Percentiles rank a stretch among this genome's conserved stretches.
Evolutionary conservation across 768 basidiomycete species (phyloP).

Genomic region (Tulasnella sp.): DNA sequence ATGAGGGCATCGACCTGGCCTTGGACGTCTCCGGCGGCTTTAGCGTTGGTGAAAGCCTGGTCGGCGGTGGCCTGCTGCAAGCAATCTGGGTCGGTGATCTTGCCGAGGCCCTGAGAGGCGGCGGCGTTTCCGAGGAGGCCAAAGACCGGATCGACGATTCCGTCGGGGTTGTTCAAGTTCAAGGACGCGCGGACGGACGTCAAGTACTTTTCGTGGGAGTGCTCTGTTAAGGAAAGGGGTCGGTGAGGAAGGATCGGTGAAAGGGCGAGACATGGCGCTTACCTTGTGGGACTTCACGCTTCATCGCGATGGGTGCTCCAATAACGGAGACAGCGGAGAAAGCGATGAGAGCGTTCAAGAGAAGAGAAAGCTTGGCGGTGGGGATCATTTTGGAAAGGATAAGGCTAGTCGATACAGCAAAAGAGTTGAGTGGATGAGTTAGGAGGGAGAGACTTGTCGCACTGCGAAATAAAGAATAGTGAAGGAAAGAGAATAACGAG

Average conservation of each 20-base stretch:
- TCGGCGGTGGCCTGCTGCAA: constrained; percentile 53
- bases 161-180: constrained; percentile 59
- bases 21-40: constrained; percentile 59
- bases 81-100: constrained; percentile 61
- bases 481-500: constrained; percentile 9
- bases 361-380: constrained; percentile 44
- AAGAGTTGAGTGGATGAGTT: background rate
- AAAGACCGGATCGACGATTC: constrained; percentile 62
- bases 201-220: constrained; percentile 65
- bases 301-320: constrained; percentile 50
- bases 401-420: constrained; percentile 11
- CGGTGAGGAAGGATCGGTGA: background rate
- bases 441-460: background rate
- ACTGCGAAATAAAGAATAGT: constrained; percentile 11
- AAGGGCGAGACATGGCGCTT: constrained; percentile 36
- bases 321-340: constrained; percentile 40
- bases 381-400: constrained; percentile 44
- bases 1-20: constrained; percentile 63
- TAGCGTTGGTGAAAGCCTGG: constrained; percentile 69
- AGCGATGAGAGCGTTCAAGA: constrained; percentile 46
- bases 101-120: constrained; percentile 58
- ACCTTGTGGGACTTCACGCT: constrained; percentile 71
- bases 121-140: constrained; percentile 67
- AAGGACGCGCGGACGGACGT: constrained; percentile 55
- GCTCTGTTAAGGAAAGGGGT: constrained; percentile 49